Base-by-base conservation (phyloP, 805 yeast genomes). In the Cyberlindnera samutprakarnensis region DNA sequence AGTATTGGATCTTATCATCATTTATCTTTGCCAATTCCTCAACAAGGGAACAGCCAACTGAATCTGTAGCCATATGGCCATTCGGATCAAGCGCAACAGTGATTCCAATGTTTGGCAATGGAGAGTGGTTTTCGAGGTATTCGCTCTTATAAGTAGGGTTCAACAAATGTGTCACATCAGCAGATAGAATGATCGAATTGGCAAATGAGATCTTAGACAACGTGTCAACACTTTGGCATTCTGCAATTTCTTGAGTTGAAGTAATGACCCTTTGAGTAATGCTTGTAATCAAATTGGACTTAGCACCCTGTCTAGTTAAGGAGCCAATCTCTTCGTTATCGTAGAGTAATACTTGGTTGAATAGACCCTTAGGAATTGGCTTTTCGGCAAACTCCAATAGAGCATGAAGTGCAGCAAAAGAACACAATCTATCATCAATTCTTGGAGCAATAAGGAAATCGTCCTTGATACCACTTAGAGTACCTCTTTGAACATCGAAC, bases 291-390 rank as follows among this genome's bases (percentile, higher is more conserved):
- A 83, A 56, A 15, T 84, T 85, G 43, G 94, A 90, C 48, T 72
- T 73, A 30, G 87, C 87, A 46, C 95, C 95, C 45, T 78, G 84
- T 56, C 90, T 72, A 5, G 86, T 68, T 22, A 75, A 69, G 6
- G 90, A 78, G 8, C 95, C 95, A 35, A 85, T 70, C 59, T 85
- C 95, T 58, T 85, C 95, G 52, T 80, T 75, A 49, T 83, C 92
- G 46, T 72, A 80, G 42, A 81, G 61, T 4, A 79, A 78, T 2
- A 78, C 85, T 34, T 77, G 56, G 20, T 73, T 65, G 47, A 77
- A 76, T 2, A 61, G 48, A 23, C 63, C 66, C 4, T 32, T 34
- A 14, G 53, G 53, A 25, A 60, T 44, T 28, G 59, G 62, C 17
- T 43, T 43, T 28, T 57, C 53, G n/a, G 68, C 49, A 23, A 57